phyloP scores from a whole-genome alignment of 371 early-diverging fungal genomes.

The Apophysomyces sp. region DNA sequence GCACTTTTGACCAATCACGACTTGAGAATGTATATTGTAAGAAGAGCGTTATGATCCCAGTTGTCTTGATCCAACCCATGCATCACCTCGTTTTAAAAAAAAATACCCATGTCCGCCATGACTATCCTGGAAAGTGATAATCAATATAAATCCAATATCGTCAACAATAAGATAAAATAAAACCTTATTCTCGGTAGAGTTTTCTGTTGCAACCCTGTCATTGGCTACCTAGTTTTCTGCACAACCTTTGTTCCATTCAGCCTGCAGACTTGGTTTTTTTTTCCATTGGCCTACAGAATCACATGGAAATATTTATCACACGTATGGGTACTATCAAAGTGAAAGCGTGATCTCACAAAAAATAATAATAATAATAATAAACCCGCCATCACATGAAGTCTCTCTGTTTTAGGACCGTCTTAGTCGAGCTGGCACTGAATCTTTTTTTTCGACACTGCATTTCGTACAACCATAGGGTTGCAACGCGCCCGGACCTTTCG shows the following conservation, averaged over 20 bases:
- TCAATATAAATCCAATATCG: neutral
- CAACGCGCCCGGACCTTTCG: conserved; percentile 2
- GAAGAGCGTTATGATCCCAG: neutral
- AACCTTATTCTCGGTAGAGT: neutral
- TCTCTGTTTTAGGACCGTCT: neutral
- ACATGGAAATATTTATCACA: no score
- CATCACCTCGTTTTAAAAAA: neutral
- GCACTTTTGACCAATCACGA: neutral
- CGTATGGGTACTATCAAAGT: no score
- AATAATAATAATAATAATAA: no score
- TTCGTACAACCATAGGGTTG: neutral
- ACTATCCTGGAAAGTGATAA: neutral
- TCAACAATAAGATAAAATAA: neutral
- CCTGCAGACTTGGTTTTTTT: no score
- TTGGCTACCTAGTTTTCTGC: no score
- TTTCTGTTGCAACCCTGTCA: neutral
- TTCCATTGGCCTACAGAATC: no score
- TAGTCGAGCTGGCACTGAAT: neutral
- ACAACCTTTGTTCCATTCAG: no score
- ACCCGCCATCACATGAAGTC: neutral
- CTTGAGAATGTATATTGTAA: neutral
- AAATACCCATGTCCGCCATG: neutral
- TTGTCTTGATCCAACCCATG: neutral
- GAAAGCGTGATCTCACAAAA: no score
- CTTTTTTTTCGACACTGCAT: conserved; percentile 1